Evolutionary conservation across 225 moss, liverwort and hornwort species (phyloP), one percentile per base, ranked within the genome.

Genomic region (Marchantia polymorpha): DNA sequence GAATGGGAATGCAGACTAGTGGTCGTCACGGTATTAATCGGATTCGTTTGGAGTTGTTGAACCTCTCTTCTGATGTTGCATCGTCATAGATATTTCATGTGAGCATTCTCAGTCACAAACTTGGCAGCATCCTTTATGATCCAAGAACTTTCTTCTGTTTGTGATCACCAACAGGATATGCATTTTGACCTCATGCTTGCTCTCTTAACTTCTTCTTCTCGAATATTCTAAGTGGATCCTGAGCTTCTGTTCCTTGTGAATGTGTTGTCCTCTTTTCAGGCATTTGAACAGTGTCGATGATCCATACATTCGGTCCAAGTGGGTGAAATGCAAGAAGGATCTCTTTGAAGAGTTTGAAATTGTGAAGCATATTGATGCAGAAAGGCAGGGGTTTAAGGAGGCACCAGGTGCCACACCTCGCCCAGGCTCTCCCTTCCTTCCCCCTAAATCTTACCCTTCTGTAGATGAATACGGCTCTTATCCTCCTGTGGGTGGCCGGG

Each of bases 331-430:
- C 83, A 91, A 88, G 82, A 94, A 93, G 71, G 99, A 95, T 80
- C 87, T 99, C 11, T 90, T 76, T 81, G 99, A 95, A 85, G 99
- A 99, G 84, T 99, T 90, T 83, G 92, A 93, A 68, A 99, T 99
- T 74, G 95, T 99, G 81, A 95, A 93, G 89, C 99, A 95, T 72
- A 91, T 99, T 75, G 92, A 99, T 86, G 87, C 95, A 19, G 99
- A 99, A 82, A 90, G 93, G 72, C 99, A 99, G 88, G 93, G 95
- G 26, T 95, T 99, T 87, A 91, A 95, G 86, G 95, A 94, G 86
- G 92, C 93, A 74, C 95, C 99, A 60, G 99, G 93, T 84, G 86
- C 92, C 85, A 86, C 81, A 80, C 90, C 93, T 81, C 91, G 92
- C 65, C 90, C 93, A 27, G 84, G 86, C 73, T 94, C 93, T 49